Conservation (phyloP, 805 yeast genomes). For the Phaffomyces antillensis region DNA sequence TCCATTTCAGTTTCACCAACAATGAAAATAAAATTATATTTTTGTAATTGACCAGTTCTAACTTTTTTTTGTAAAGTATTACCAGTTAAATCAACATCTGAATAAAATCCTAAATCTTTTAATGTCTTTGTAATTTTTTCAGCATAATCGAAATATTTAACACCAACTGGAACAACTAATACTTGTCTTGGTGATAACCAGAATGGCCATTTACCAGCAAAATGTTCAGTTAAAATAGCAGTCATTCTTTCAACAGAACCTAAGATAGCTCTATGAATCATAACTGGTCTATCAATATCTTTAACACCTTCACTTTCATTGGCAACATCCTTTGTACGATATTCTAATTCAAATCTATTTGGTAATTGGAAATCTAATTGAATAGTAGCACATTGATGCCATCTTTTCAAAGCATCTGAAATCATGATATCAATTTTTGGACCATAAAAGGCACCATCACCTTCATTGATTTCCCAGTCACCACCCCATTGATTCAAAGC, state of each 20-base stretch:
- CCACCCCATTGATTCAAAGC: constrained; percentile 85
- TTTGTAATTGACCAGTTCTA: constrained; percentile 90
- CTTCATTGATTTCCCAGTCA: constrained; percentile 90
- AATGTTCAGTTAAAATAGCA: constrained; percentile 96
- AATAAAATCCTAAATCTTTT: constrained; percentile 73
- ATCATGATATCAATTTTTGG: constrained; percentile 96
- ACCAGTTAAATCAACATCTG: constrained; percentile 90
- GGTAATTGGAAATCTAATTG: constrained; percentile 99
- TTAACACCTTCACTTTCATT: constrained; percentile 37
- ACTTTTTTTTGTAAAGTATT: constrained; percentile 98
- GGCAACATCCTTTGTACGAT: constrained; percentile 56
- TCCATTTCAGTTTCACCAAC: constrained; percentile 94
- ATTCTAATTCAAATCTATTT: constrained; percentile 83
- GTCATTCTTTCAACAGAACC: constrained; percentile 99
- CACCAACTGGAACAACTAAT: constrained; percentile 94
- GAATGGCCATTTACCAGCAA: constrained; percentile 99
- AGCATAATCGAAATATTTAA: constrained; percentile 87
- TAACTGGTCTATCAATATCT: constrained; percentile 80
- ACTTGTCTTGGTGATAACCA: constrained; percentile 99
- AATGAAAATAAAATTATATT: constrained; percentile 91
- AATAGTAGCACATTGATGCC: constrained; percentile 99
- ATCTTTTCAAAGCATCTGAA: constrained; percentile 88
- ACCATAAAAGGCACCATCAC: constrained; percentile 96
- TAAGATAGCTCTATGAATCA: constrained; percentile 98
- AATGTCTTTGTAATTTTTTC: constrained; percentile 64